Percentiles rank a stretch among this genome's conserved stretches.
Evolutionary conservation across 192 early-diverging fungal genomes (phyloP).

Genomic region (Backusella westeae): DNA sequence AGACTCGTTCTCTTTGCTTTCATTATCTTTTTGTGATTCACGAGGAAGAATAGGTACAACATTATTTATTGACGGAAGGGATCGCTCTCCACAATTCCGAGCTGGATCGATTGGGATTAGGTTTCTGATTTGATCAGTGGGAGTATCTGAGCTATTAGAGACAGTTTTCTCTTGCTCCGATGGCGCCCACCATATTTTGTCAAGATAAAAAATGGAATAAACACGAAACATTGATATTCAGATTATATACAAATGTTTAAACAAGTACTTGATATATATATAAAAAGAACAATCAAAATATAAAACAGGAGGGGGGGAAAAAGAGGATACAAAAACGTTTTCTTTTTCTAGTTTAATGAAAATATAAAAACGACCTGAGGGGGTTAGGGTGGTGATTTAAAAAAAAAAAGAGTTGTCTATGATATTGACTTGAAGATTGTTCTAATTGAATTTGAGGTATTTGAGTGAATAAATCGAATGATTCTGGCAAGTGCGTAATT

Average conservation of each 20-base stretch:
- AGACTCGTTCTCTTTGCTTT: neutral
- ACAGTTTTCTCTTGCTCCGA: neutral
- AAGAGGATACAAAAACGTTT: neutral
- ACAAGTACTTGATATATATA: neutral
- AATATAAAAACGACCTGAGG: neutral
- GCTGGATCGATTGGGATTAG: neutral
- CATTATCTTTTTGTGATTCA: neutral
- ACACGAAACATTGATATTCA: constrained; percentile 5
- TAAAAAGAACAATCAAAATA: neutral
- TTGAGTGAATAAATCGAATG: neutral
- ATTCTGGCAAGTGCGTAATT: neutral
- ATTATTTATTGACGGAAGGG: neutral
- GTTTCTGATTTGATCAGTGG: neutral
- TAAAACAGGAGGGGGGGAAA: neutral
- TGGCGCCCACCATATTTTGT: constrained; percentile 6
- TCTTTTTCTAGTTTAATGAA: neutral
- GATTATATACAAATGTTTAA: neutral
- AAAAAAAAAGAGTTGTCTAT: neutral
- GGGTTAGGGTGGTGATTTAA: neutral
- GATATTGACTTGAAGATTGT: neutral
- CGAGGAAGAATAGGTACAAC: neutral
- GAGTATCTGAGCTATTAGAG: neutral
- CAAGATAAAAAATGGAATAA: constrained; percentile 6
- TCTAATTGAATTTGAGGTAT: neutral
- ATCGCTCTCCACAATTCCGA: neutral